Base-by-base conservation (phyloP, 225 moss, liverwort and hornwort genomes). In the Pseudoscleropodium purum region DNA sequence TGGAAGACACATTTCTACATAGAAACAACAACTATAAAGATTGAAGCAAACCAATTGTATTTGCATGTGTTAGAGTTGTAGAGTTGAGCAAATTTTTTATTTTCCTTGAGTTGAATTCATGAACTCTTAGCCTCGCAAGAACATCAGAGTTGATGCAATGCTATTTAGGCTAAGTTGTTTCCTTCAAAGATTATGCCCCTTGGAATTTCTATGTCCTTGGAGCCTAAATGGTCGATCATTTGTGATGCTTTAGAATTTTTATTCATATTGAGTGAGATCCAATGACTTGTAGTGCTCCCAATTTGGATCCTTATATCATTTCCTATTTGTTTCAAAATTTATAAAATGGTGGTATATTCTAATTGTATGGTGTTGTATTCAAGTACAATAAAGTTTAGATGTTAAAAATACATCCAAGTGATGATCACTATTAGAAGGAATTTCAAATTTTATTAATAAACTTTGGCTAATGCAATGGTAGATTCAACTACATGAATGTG, bases 141-240 rank as follows among this genome's bases (percentile, higher is more conserved):
- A 30, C 10, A 29, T 3, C 1, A 7, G 1, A 43, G 6, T 18
- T 30, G 45, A 74, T 74, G 74, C 0, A 30, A 0, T 74, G 4
- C 6, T 45, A 23, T 37, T 74, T 6, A 45, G 30, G 30, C 11
- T 45, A 45, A 74, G 7, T 41, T 30, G 30, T 74, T 11, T 75
- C 4, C 7, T 18, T 3, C 3, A 1, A 43, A 75, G 11, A 75
- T 43, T 11, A 75, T 18, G 3, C 2, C 2, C 0, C 5, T 18
- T 7, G 3, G 11, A 1, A 18, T 47, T 45, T 0, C 5, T 0
- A n/a, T 1, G 0, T 45, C 18, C 7, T 5, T 11, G 2, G 4
- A 45, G 10, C 30, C 18, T 30, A 75, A 18, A 30, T 47, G 11
- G 6, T 6, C 24, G 0, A 75, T 5, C 1, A 2, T 11, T 75